A percentile compares a stretch with the other conserved stretches of the same genome.
Conservation (phyloP, 2,329 filamentous ascomycete genomes). For the Pyricularia grisea region DNA sequence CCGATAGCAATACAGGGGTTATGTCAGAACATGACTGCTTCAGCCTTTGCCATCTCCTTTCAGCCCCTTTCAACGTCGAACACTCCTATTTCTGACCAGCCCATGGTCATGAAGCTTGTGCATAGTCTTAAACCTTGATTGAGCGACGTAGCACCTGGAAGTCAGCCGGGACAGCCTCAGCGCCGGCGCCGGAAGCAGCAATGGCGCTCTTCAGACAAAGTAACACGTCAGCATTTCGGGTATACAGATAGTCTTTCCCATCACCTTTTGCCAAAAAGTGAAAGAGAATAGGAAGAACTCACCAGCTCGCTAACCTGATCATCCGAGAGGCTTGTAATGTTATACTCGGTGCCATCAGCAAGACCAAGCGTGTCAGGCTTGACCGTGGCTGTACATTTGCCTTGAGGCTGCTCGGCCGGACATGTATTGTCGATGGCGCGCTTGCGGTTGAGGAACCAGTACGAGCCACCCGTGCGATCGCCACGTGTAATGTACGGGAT, state of each 20-base stretch:
- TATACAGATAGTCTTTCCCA: too few species aligned
- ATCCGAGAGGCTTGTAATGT: not conserved
- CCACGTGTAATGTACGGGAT: not conserved
- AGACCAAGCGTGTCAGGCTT: not conserved
- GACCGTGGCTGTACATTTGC: not conserved
- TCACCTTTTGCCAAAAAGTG: too few species aligned
- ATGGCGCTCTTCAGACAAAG: not conserved
- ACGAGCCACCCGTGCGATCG: not conserved
- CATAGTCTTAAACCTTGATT: not conserved
- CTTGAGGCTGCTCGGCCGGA: not conserved
- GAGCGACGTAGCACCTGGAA: slow-evolving; percentile 1
- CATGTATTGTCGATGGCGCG: not conserved
- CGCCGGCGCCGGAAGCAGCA: not conserved
- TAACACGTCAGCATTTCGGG: not conserved
- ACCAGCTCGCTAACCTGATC: not conserved
- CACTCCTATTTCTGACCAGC: not conserved
- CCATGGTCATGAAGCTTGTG: not conserved
- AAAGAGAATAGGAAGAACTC: not conserved
- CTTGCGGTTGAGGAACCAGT: not conserved
- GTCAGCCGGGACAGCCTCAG: not conserved
- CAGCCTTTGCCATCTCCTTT: not conserved
- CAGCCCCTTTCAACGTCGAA: not conserved
- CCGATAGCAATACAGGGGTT: too few species aligned
- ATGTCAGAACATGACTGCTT: not conserved
- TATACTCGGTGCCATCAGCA: not conserved